Evolutionary conservation across 768 basidiomycete genomes (phyloP).

Genomic region (Suillus subaureus): DNA sequence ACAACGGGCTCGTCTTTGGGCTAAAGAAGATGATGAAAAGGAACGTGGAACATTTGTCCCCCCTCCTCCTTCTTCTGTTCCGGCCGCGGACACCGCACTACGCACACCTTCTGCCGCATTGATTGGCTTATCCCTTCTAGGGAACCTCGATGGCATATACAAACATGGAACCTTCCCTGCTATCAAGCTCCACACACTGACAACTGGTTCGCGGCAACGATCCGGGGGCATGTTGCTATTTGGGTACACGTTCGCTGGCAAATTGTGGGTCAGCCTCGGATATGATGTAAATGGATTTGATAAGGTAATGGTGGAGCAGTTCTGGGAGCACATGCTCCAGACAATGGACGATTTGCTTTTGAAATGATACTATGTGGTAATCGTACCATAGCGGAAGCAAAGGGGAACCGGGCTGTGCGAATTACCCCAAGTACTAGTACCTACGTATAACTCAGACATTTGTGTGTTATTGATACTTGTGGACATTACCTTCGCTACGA

Average conservation of each 20-base stretch:
- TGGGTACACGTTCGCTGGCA: conserved; percentile 73
- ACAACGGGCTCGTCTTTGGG: conserved; percentile 64
- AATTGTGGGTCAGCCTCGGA: conserved; percentile 78
- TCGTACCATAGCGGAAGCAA: not conserved
- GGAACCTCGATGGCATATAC: conserved; percentile 83
- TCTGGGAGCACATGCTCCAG: conserved; percentile 63
- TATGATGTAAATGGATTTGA: conserved; percentile 82
- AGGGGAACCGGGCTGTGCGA: not conserved
- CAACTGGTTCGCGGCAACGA: conserved; percentile 84
- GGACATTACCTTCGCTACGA: not conserved
- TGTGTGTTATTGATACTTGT: not conserved
- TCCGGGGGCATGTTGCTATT: conserved; percentile 80
- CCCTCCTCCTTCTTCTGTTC: conserved; percentile 25
- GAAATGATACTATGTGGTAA: conserved; percentile 11
- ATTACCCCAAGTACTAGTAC: not conserved
- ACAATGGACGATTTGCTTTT: conserved; percentile 63
- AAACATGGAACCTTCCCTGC: conserved; percentile 61
- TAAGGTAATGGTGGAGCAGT: conserved; percentile 55
- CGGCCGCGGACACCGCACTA: conserved; percentile 25
- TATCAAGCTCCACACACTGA: conserved; percentile 69
- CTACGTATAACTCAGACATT: not conserved
- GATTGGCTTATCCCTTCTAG: conserved; percentile 80
- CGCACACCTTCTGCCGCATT: conserved; percentile 62
- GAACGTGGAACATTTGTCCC: conserved; percentile 44
- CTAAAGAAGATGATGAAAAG: conserved; percentile 73